These are phyloP conservation scores for Podospora australis DNA, from an alignment of 495 filamentous ascomycete species.

Conservation along the genomic window DNA sequence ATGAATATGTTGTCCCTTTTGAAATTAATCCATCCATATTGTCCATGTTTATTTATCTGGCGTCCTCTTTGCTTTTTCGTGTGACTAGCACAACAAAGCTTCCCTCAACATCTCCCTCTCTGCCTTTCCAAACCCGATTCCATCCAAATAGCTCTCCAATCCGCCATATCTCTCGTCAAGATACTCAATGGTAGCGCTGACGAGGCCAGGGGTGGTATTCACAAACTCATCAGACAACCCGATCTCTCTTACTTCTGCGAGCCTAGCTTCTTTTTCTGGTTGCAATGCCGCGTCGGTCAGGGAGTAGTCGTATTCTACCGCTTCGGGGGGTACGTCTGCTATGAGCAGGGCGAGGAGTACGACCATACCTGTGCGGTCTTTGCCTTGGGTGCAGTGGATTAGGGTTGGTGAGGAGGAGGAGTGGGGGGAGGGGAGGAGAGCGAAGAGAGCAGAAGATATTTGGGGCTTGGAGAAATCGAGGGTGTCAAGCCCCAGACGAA, in stretches of 20 bases:
- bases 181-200: constrained; percentile 41
- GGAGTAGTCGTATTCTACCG: constrained; percentile 60
- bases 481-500: constrained; percentile 58
- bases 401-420: constrained; percentile 24
- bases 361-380: constrained; percentile 75
- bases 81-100: neutral
- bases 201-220: constrained; percentile 52
- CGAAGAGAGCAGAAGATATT: constrained; percentile 35
- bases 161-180: constrained; percentile 54
- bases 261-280: constrained; percentile 52
- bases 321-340: constrained; percentile 46
- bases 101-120: neutral
- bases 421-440: neutral
- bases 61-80: too few species aligned
- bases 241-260: constrained; percentile 61
- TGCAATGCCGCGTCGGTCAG: constrained; percentile 51
- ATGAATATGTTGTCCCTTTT: neutral
- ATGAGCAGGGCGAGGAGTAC: constrained; percentile 58
- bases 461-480: constrained; percentile 57
- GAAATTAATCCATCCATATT: too few species aligned
- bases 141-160: constrained; percentile 52
- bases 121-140: constrained; percentile 45
- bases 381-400: constrained; percentile 82
- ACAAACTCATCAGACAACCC: constrained; percentile 66
- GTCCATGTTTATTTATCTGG: too few species aligned